Percentiles rank a stretch among this genome's conserved stretches.
Conservation (phyloP, 495 filamentous ascomycete genomes). For the Cercophora samala region DNA sequence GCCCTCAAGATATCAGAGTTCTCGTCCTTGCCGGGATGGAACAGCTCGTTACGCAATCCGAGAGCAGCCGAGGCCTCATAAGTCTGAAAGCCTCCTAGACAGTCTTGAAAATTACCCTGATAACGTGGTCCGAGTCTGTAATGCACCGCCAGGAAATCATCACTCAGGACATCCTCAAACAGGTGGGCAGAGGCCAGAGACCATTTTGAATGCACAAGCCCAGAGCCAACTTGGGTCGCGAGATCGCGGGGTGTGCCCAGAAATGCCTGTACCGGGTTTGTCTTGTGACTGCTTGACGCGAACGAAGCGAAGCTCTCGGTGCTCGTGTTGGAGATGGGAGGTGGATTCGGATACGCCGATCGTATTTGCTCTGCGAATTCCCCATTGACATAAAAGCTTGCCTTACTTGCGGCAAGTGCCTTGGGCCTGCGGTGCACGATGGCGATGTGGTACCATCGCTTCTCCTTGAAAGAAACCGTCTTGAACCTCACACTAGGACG, state of each 20-base stretch:
- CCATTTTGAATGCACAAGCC: constrained; percentile 75
- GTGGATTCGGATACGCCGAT: constrained; percentile 75
- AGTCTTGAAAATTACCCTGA: constrained; percentile 93
- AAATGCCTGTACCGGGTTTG: constrained; percentile 80
- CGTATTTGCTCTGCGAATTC: constrained; percentile 91
- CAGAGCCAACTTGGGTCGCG: constrained; percentile 72
- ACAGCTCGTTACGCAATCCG: constrained; percentile 84
- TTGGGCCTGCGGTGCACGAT: constrained; percentile 76
- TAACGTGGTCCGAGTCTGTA: constrained; percentile 87
- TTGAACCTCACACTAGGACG: constrained; percentile 92
- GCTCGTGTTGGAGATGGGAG: constrained; percentile 56
- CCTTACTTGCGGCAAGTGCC: constrained; percentile 73
- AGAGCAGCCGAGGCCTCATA: constrained; percentile 92
- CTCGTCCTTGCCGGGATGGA: constrained; percentile 88
- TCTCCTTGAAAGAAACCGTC: constrained; percentile 66
- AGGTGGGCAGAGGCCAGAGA: constrained; percentile 85
- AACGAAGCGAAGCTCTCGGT: constrained; percentile 61
- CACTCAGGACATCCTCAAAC: constrained; percentile 81
- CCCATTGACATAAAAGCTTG: constrained; percentile 85
- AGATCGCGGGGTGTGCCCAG: constrained; percentile 90
- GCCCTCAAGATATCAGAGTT: constrained; percentile 86
- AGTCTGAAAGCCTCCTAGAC: constrained; percentile 92
- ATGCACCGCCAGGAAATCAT: constrained; percentile 88
- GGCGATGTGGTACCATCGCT: constrained; percentile 87
- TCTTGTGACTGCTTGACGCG: constrained; percentile 51